These are phyloP conservation scores for Parachaetomium inaequale DNA, from an alignment of 495 filamentous ascomycete species.

Conservation along the genomic window DNA sequence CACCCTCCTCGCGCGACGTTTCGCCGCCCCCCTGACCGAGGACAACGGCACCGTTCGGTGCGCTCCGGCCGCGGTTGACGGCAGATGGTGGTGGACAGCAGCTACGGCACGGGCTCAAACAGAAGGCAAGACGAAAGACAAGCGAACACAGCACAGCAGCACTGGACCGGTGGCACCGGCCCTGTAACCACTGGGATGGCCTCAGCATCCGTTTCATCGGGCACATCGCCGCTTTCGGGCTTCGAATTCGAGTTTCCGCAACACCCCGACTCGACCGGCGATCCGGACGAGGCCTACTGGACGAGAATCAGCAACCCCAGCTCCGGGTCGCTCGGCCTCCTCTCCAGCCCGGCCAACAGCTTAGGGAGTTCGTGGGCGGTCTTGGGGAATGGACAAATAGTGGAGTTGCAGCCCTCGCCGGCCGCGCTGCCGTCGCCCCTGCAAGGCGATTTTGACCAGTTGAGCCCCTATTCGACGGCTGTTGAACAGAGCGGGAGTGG, in stretches of 20 bases:
- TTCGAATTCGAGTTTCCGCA: constrained; percentile 27
- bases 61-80: constrained; percentile 1
- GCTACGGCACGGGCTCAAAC: not conserved
- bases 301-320: constrained; percentile 25
- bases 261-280: constrained; percentile 20
- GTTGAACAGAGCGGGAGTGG: constrained; percentile 23
- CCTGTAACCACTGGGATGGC: constrained; percentile 23
- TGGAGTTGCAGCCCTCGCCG: constrained; percentile 27
- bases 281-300: constrained; percentile 29
- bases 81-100: constrained; percentile 6
- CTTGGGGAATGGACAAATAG: constrained; percentile 26
- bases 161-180: not conserved
- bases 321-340: constrained; percentile 27
- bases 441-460: constrained; percentile 21
- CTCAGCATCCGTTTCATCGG: constrained; percentile 35
- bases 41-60: not conserved
- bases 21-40: constrained; percentile 9
- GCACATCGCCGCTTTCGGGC: constrained; percentile 24
- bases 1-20: not conserved
- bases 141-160: not conserved
- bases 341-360: constrained; percentile 42
- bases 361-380: constrained; percentile 42
- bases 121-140: not conserved
- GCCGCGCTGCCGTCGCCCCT: constrained; percentile 27
- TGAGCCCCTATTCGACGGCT: constrained; percentile 13